These are phyloP conservation scores for Cryphonectria radicalis DNA, from an alignment of 2,329 filamentous ascomycete genomes.

Conservation along the genomic window DNA sequence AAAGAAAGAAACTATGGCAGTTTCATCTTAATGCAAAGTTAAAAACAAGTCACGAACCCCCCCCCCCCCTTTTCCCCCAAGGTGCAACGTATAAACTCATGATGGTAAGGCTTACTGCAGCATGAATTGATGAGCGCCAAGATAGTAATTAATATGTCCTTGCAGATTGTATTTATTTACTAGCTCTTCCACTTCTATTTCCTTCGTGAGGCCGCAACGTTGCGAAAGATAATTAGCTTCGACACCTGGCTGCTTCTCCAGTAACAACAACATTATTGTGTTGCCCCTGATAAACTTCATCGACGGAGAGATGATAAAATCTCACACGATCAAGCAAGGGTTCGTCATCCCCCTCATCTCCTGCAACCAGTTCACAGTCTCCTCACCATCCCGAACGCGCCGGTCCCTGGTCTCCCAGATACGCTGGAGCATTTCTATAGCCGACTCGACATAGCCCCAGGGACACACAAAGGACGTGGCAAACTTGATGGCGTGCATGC, in stretches of 20 bases:
- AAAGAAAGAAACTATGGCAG: neutral
- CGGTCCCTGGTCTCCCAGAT: constrained; percentile 46
- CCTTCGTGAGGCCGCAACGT: neutral
- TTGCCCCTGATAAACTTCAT: too few relatives aligned
- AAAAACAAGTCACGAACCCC: neutral
- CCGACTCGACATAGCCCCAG: constrained; percentile 55
- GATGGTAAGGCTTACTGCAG: neutral
- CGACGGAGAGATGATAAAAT: neutral
- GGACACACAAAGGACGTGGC: constrained; percentile 47
- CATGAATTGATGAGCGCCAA: neutral
- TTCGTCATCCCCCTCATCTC: constrained; percentile 47
- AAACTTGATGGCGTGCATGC: constrained; percentile 40
- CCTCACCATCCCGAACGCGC: constrained; percentile 30
- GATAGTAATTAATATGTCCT: neutral
- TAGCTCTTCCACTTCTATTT: neutral
- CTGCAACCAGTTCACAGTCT: constrained; percentile 46
- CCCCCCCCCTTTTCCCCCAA: neutral
- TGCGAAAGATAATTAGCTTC: neutral
- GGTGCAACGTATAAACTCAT: neutral
- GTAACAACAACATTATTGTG: too few relatives aligned
- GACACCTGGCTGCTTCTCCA: neutral
- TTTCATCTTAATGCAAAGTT: neutral
- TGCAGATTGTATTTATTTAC: neutral
- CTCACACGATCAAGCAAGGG: constrained; percentile 50
- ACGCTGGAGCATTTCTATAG: constrained; percentile 48